Evolutionary conservation across 1,284 basidiomycete species (phyloP).

Genomic region (Cutaneotrichosporon dermatis): DNA sequence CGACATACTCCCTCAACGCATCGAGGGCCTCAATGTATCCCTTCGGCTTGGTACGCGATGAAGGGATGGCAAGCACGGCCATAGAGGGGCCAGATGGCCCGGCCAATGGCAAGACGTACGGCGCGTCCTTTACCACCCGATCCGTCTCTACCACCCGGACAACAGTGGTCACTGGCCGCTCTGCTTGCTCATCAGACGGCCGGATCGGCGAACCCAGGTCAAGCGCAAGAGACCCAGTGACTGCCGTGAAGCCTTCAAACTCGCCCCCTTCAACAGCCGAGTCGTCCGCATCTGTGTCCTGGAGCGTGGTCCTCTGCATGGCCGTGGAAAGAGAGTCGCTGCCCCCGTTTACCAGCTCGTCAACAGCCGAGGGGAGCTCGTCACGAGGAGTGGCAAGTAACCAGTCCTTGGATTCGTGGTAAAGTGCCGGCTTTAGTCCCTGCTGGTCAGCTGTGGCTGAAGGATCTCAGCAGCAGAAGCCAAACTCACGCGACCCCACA

Average conservation of each 20-base stretch:
- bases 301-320: not conserved
- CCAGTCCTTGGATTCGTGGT: conserved; percentile 30
- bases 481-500: conserved; percentile 43
- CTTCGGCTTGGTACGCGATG: conserved; percentile 25
- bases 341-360: conserved; percentile 20
- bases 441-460: conserved; percentile 4
- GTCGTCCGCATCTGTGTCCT: not conserved
- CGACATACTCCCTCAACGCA: conserved; percentile 15
- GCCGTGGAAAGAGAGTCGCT: not conserved
- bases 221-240: conserved; percentile 22
- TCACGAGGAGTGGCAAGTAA: conserved; percentile 34
- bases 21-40: conserved; percentile 20
- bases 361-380: conserved; percentile 34
- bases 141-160: conserved; percentile 27
- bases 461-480: conserved; percentile 2
- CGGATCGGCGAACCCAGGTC: conserved; percentile 26
- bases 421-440: conserved; percentile 41
- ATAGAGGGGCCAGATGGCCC: not conserved
- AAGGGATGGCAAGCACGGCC: conserved; percentile 20
- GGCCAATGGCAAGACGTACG: conserved; percentile 6
- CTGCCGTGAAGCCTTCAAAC: not conserved
- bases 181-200: conserved; percentile 1
- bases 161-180: not conserved
- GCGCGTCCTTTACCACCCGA: conserved; percentile 19
- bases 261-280: not conserved